Evolutionary conservation across 2,329 filamentous ascomycete genomes (phyloP), one percentile per base, ranked within the genome.

Genomic region (Alternaria brassicicola): DNA sequence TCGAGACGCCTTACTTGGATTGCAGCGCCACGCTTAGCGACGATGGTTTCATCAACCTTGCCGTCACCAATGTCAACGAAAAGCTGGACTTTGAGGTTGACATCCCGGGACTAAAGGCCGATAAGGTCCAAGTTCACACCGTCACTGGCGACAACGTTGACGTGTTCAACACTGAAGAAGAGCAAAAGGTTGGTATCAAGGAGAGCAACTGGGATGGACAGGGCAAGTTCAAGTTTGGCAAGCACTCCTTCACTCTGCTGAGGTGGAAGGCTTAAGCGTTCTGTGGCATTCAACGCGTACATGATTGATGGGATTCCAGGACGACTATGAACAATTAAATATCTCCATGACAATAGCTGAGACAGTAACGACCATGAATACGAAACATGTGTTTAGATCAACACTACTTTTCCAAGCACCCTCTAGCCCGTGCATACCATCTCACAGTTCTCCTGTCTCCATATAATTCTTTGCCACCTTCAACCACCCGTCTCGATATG

Each of bases 1-100:
- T 90, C 61, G 87, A 90, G 65, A 89, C 88, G 6, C 88, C 90
- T 7, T 92, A 85, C 80, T 74, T 92, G 55, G 89, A 91, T 71
- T 87, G 88, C 25, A 88, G 87, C 62, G 89, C 88, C 2, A 79
- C 83, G 2, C 66, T 88, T 5, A 81, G 83, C 19, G 84, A 85
- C 6, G 82, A 85, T 55, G 89, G 89, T 0, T 84, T 80, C 51
- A 81, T 89, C 1, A 89, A 82, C 62, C 66, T 94, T 62, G 89
- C 85, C 3, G 90, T 93, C 1, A 89, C 92, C 15, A 95, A 95
- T 72, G 83, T 92, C 19, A 75, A 78, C 55, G 86, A 89, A 61
- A 81, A 83, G 8, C 80, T 83, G 61, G 85, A 83, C 55, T 87
- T 89, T 52, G 81, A 84, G 60, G 85, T 85, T 0, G 80, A 84